Base-by-base conservation (phyloP, 306 rosid species). In the Quercus gilva region DNA sequence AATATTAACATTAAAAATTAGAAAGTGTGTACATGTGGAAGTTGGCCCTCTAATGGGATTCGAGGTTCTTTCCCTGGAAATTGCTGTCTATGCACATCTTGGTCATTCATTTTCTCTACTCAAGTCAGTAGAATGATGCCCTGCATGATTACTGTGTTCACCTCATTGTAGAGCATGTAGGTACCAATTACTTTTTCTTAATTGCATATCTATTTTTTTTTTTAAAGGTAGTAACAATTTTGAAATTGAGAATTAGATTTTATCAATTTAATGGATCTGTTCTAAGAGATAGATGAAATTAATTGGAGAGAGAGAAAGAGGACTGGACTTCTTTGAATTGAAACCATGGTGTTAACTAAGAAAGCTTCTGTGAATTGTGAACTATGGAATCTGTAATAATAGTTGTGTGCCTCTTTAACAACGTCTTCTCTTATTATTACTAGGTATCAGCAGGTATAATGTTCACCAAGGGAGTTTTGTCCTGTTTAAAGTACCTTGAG, bases 361-460 rank as follows among this genome's bases (percentile, higher is more conserved):
- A 73, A 45, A 70, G 20, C 20, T 67, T 65, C 26, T 33, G 9
- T 37, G 5, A 58, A 29, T 65, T 25, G 5, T 41, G 35, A 28
- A 10, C 35, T 15, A 29, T 21, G 55, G 25, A 25, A 25, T 76
- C 14, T 35, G 20, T 51, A 55, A 26, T 25, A 35, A 74, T 49
- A 1, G 19, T 19, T n/a, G 51, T 31, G 51, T 67, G 74, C 52
- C 26, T 79, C 76, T 70, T 82, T 83, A 72, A 86, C 49, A 31
- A 51, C 41, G 51, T 72, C 53, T 53, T 80, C 63, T 71, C 64
- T 2, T 45, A 19, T 75, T 78, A 29, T 79, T 73, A 3, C 78
- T 79, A 91, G 98, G 93, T 94, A 41, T 91, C 93, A 0, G 93
- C 97, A 11, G 89, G 94, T 55, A 91, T 94, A 69, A 89, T 85